phyloP scores from a whole-genome alignment of 345 rosid species.

The Ricinus communis region DNA sequence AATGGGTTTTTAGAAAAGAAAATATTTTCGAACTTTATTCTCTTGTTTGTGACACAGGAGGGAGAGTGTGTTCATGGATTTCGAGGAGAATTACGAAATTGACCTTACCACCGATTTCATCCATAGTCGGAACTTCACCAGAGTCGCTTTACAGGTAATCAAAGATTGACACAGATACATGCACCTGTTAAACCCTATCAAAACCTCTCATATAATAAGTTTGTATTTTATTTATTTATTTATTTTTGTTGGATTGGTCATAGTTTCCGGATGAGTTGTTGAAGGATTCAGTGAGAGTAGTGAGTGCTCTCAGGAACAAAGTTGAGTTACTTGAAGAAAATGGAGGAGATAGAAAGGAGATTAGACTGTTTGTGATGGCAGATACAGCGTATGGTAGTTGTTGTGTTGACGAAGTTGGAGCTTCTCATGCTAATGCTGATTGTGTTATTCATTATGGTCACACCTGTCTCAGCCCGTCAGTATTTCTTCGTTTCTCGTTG shows the following conservation, averaged over 20 bases:
- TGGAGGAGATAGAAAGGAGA: slow-evolving; percentile 42
- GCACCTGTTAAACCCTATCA: neutral
- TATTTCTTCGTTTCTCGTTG: neutral
- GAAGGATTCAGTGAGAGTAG: slow-evolving; percentile 63
- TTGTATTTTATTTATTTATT: neutral
- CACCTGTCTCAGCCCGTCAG: slow-evolving; percentile 94
- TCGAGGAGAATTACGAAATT: slow-evolving; percentile 56
- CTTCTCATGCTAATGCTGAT: slow-evolving; percentile 65
- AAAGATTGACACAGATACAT: neutral
- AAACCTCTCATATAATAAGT: neutral
- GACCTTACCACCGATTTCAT: slow-evolving; percentile 63
- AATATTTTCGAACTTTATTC: too few relatives aligned
- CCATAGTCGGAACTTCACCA: slow-evolving; percentile 48
- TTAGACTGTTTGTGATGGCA: slow-evolving; percentile 78
- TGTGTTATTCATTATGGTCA: slow-evolving; percentile 94
- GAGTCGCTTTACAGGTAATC: slow-evolving; percentile 77
- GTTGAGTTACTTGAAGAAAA: slow-evolving; percentile 32
- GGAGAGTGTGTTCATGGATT: slow-evolving; percentile 34
- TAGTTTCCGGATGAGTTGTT: slow-evolving; percentile 89
- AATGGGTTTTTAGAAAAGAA: too few relatives aligned
- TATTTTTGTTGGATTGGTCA: too few relatives aligned
- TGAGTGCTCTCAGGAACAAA: slow-evolving; percentile 41
- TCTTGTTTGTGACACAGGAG: neutral
- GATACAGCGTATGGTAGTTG: slow-evolving; percentile 92
- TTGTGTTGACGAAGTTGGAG: slow-evolving; percentile 91